These are phyloP conservation scores for Conidiobolus incongruus DNA, from an alignment of 371 early-diverging fungal genomes.

Conservation along the genomic window DNA sequence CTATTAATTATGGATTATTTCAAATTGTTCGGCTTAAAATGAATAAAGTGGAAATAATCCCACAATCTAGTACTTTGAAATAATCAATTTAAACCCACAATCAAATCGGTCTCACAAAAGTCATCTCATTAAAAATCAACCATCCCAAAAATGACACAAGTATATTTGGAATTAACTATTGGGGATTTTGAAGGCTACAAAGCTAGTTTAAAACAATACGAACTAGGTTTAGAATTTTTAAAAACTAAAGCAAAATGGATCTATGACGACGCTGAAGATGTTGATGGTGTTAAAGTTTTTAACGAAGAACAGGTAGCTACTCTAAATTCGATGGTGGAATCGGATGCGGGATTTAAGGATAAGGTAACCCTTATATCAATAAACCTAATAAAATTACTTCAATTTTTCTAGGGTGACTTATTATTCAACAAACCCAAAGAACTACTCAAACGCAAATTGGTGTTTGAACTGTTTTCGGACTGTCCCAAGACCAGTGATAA, in stretches of 20 bases:
- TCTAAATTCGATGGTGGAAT: background rate
- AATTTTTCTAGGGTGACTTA: slow-evolving; percentile 8
- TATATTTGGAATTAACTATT: slow-evolving; percentile 1
- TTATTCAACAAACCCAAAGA: slow-evolving; percentile 14
- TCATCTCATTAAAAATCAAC: no score
- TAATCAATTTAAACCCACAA: no score
- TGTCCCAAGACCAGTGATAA: slow-evolving; percentile 39
- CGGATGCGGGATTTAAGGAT: background rate
- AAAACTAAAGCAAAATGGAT: background rate
- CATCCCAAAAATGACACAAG: background rate
- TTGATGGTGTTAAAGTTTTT: background rate
- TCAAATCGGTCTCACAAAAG: no score
- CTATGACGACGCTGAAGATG: background rate
- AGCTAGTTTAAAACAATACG: background rate
- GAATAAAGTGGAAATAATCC: no score
- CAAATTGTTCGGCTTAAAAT: no score
- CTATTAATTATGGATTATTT: no score
- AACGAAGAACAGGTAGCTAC: background rate
- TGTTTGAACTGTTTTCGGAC: slow-evolving; percentile 18
- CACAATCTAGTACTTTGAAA: no score
- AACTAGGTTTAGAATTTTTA: background rate
- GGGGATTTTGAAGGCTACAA: background rate
- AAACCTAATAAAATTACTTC: slow-evolving; percentile 4
- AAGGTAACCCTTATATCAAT: background rate
- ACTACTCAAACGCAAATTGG: slow-evolving; percentile 19